Evolutionary conservation across 805 yeast species (phyloP), one percentile per base, ranked within the genome.

Genomic region (Yarrowia bubula): DNA sequence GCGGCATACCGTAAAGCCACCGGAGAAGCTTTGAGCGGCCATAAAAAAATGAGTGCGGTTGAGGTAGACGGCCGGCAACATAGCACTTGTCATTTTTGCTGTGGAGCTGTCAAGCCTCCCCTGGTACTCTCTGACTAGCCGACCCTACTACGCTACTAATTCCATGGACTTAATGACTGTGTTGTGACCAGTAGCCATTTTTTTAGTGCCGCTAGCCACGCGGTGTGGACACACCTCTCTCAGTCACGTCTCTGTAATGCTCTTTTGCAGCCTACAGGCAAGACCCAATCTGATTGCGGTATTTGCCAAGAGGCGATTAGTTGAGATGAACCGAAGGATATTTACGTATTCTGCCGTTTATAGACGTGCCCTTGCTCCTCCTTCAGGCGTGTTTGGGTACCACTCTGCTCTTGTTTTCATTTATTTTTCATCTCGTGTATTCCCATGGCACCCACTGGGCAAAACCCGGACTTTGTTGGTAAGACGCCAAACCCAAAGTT

Each of bases 141-240:
- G 22, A 3, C 58, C 35, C 35, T 51, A n/a, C 58, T 22, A 51
- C 58, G 32, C 58, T 51, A 18, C 58, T 51, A 51, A 37, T 10
- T 37, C 58, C 58, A 38, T 51, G 58, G 58, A 51, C 58, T 51
- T 51, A 51, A 18, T 14, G 41, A n/a, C 53, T 11, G 55, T 48
- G 55, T 48, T 48, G 55, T 48, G 41, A 8, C 17, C 43, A 28
- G 60, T 51, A 31, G 43, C 33, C 37, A n/a, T 3, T 9, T 51
- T 39, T 51, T 51, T 51, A 48, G 55, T 48, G 55, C 55, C 55
- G 55, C 55, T 48, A 48, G 55, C 39, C 55, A 35, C 55, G 55
- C 55, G 55, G 55, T 35, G 41, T 13, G 55, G 10, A 9, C 38
- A 35, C 38, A 35, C 38, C 10, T 9, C n/a, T 17, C 55, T 33